phyloP scores from a whole-genome alignment of 2,329 filamentous ascomycete species.

The Colletotrichum sp. region DNA sequence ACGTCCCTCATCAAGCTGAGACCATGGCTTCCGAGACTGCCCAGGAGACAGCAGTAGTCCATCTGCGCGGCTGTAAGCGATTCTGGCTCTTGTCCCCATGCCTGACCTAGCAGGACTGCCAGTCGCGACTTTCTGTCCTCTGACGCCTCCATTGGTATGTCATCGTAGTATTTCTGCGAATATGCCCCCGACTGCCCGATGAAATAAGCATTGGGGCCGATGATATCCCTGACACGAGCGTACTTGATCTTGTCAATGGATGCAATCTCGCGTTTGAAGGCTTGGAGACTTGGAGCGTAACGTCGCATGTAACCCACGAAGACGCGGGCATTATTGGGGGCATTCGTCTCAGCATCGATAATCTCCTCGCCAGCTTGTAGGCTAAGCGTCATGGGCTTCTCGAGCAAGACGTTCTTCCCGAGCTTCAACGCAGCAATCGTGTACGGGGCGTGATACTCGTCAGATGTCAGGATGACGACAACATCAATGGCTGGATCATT shows the following conservation, averaged over 20 bases:
- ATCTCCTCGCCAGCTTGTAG: conserved; percentile 47
- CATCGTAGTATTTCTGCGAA: conserved; percentile 25
- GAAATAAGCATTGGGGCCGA: conserved; percentile 24
- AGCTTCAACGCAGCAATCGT: conserved; percentile 50
- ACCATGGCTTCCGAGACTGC: conserved; percentile 58
- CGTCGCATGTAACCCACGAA: conserved; percentile 64
- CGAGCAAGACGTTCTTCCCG: conserved; percentile 60
- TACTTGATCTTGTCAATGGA: conserved; percentile 53
- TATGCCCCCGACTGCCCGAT: background rate
- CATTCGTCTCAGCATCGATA: conserved; percentile 45
- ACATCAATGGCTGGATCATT: conserved; percentile 45
- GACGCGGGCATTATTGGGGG: conserved; percentile 40
- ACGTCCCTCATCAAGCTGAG: conserved; percentile 57
- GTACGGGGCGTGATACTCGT: conserved; percentile 55
- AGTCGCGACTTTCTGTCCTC: background rate
- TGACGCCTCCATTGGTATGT: background rate
- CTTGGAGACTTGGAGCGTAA: conserved; percentile 53
- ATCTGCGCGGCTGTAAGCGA: conserved; percentile 29
- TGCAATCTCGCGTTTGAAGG: conserved; percentile 54
- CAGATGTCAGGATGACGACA: conserved; percentile 53
- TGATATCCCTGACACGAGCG: conserved; percentile 42
- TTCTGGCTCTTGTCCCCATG: conserved; percentile 23
- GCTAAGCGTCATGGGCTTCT: conserved; percentile 58
- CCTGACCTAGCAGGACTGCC: background rate
- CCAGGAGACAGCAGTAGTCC: conserved; percentile 46